phyloP scores from a whole-genome alignment of 1,284 basidiomycete genomes.

The Sutorius eximius region DNA sequence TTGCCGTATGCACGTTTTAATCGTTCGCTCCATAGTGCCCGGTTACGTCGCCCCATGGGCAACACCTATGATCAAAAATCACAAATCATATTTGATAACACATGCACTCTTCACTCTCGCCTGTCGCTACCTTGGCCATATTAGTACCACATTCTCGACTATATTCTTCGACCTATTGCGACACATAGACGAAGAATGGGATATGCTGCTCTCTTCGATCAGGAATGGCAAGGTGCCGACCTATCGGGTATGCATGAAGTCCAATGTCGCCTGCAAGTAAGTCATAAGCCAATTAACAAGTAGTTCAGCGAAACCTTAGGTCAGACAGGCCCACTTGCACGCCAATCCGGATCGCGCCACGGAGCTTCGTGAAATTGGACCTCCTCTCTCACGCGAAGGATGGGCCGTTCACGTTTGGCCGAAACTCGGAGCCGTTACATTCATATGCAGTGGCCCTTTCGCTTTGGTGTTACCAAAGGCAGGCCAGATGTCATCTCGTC shows the following conservation, averaged over 20 bases:
- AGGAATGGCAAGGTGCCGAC: constrained; percentile 10
- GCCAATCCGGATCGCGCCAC: constrained; percentile 5
- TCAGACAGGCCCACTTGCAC: not conserved
- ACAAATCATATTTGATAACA: constrained; percentile 6
- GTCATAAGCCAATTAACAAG: not conserved
- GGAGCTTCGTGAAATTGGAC: constrained; percentile 11
- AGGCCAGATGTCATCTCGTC: too few relatives aligned
- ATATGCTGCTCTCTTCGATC: constrained; percentile 7
- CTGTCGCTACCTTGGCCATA: not conserved
- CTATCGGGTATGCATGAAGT: constrained; percentile 9
- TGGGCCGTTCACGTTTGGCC: constrained; percentile 15
- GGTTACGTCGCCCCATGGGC: constrained; percentile 6
- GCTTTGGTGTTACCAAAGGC: constrained; percentile 6
- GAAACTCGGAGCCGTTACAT: not conserved
- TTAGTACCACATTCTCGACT: constrained; percentile 1
- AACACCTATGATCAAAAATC: constrained; percentile 1
- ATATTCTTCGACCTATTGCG: constrained; percentile 13
- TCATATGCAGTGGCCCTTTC: constrained; percentile 12
- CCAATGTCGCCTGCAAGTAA: constrained; percentile 5
- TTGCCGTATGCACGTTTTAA: not conserved
- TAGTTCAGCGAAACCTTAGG: not conserved
- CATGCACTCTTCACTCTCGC: constrained; percentile 17
- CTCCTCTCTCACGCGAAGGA: constrained; percentile 9
- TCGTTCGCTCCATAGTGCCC: not conserved
- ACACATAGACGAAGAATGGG: constrained; percentile 12